Conservation (phyloP, 2,329 filamentous ascomycete genomes). For the Blastomyces percursus region DNA sequence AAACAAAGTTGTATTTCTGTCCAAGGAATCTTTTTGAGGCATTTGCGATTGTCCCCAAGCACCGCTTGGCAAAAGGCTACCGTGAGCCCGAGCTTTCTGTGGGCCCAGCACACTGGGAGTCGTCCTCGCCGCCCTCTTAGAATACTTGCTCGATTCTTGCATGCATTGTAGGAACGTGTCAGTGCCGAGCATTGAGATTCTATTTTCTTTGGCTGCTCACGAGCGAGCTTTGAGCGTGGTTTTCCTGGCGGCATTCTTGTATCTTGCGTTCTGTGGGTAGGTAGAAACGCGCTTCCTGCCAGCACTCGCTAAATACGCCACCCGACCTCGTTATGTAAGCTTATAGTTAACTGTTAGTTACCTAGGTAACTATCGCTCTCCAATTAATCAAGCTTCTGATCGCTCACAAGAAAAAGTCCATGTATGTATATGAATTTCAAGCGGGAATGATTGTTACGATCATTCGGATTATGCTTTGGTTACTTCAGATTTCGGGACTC, state of each 20-base stretch:
- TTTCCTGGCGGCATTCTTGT: neutral
- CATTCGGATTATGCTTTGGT: no score
- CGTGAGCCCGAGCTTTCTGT: conserved; percentile 6
- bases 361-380: no score
- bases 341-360: no score
- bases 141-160: conserved; percentile 9
- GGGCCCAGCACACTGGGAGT: conserved; percentile 6
- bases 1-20: conserved; percentile 12
- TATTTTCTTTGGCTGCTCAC: conserved; percentile 6
- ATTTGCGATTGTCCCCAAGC: conserved; percentile 9
- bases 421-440: no score
- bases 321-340: no score
- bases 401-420: no score
- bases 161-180: conserved; percentile 8
- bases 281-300: neutral
- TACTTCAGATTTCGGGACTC: no score
- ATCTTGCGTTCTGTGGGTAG: neutral
- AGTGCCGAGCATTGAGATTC: conserved; percentile 4
- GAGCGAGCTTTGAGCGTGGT: conserved; percentile 2
- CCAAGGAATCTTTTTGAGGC: conserved; percentile 13
- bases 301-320: no score
- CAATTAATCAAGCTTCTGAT: no score
- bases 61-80: conserved; percentile 10
- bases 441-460: no score
- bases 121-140: neutral